Evolutionary conservation across 306 rosid genomes (phyloP), one percentile per base, ranked within the genome.

Genomic region (Pachyrhizus erosus): DNA sequence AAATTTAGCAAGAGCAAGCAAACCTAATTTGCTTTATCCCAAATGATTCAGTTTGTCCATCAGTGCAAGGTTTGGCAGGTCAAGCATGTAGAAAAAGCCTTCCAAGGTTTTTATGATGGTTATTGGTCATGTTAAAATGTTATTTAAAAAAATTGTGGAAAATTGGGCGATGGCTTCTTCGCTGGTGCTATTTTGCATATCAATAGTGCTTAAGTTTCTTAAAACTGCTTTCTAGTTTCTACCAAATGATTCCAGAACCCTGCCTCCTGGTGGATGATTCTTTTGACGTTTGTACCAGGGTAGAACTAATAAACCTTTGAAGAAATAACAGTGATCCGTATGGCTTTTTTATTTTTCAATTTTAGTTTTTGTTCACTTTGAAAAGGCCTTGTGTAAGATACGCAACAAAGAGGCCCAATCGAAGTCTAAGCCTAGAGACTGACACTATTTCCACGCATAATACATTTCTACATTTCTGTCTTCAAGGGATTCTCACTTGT

Each of bases 1-100:
- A 96, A 91, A 86, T 91, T 93, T 85, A 89, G 85, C 88, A 60
- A 78, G 80, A 83, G 77, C 74, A 84, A 81, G 73, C 60, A 70
- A 70, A 77, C 82, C 33, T 71, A 82, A 77, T 78, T 69, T 40
- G 49, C 67, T 65, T 43, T 45, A 29, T 48, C 73, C 64, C 34
- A 49, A 67, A 68, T 72, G 73, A 71, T 76, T 73, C 71, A 49
- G 60, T 70, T 65, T 76, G 73, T 72, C 61, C 57, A 71, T 70
- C 75, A 31, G n/a, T 71, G 55, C 42, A 61, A 55, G 78, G 23
- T 80, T 75, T 72, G 62, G 43, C 52, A 84, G 76, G 76, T 69
- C 45, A 29, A 51, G 29, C 83, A 45, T 43, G 51, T 79, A 71
- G 65, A 61, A 4, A 10, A 46, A 33, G 21, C 58, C 62, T 55